Evolutionary conservation across 148 eudicot genomes (phyloP), one percentile per base, ranked within the genome.

Genomic region (Spergularia bocconei): DNA sequence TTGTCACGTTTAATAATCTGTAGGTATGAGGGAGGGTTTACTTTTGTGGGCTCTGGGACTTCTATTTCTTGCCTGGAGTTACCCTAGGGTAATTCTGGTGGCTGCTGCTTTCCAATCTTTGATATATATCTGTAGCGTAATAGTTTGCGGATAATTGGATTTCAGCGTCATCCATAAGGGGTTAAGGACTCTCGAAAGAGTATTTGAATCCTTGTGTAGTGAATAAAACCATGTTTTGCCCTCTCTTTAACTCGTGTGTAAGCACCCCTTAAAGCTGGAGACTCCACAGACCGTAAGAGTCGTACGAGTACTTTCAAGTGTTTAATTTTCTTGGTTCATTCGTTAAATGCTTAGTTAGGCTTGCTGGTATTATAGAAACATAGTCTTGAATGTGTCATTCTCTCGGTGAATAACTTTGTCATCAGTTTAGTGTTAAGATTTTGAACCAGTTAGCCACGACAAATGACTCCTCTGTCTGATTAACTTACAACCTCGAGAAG

Each of bases 1-100:
- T 20, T n/a, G 71, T 17, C 48, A 6, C 56, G 36, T 67, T n/a
- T 16, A 67, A 70, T 85, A 68, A 14, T 72, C 51, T 41, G 13
- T 66, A 51, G 3, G 21, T 65, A 39, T 29, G 36, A 29, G 36
- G 36, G 36, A 29, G 36, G 36, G 48, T 44, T 44, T 17, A 19
- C 17, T 67, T 67, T 50, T 67, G 16, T 67, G 3, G 71, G 56
- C 48, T 74, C 11, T 29, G 20, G 44, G 39, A 48, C 39, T n/a
- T 63, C 12, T 11, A 63, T 11, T 48, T 25, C 11, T 21, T 51
- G 16, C 10, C 8, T 39, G 5, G 69, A 48, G 16, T 23, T 19
- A 68, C 13, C 48, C 23, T 3, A 48, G 36, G 17, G 36, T n/a
- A 21, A 6, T 3, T 12, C 0, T 39, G 69, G 68, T 38, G 11